A percentile compares a stretch with the other conserved stretches of the same genome.
These are phyloP conservation scores for Zymoseptoria ardabiliae DNA, from an alignment of 2,329 filamentous ascomycete genomes.

Conservation along the genomic window DNA sequence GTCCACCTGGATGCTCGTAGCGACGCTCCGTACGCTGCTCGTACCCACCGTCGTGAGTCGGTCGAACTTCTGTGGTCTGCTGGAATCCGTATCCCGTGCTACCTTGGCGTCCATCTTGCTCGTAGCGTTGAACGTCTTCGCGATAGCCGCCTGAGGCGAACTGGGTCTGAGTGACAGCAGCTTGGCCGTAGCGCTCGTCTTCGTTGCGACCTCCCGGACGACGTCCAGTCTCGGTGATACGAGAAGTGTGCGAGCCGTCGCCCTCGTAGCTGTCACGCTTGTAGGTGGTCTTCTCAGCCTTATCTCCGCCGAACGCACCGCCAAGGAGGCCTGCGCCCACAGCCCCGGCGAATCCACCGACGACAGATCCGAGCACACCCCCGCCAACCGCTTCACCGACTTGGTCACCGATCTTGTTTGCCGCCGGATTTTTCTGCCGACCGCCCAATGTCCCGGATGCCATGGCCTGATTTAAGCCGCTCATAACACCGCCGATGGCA, in stretches of 20 bases:
- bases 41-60: slow-evolving; percentile 48
- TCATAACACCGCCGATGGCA: slow-evolving; percentile 35
- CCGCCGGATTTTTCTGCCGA: slow-evolving; percentile 15
- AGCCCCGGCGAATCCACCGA: slow-evolving; percentile 58
- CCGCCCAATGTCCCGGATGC: slow-evolving; percentile 32
- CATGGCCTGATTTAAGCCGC: slow-evolving; percentile 27
- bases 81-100: slow-evolving; percentile 49
- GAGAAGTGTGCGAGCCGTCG: slow-evolving; percentile 56
- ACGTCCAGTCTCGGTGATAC: slow-evolving; percentile 55
- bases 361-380: slow-evolving; percentile 60
- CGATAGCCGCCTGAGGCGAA: slow-evolving; percentile 51
- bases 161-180: slow-evolving; percentile 52
- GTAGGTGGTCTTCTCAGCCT: slow-evolving; percentile 47
- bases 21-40: slow-evolving; percentile 52
- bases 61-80: slow-evolving; percentile 49
- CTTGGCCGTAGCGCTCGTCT: slow-evolving; percentile 49
- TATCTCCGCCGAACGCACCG: slow-evolving; percentile 44
- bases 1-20: slow-evolving; percentile 38
- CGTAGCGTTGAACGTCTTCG: slow-evolving; percentile 56
- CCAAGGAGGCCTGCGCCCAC: slow-evolving; percentile 57
- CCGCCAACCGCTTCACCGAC: slow-evolving; percentile 56
- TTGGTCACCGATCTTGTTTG: slow-evolving; percentile 39
- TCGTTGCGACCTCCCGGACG: slow-evolving; percentile 24
- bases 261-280: slow-evolving; percentile 48
- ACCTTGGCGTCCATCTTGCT: slow-evolving; percentile 42